Evolutionary conservation across 2,329 filamentous ascomycete genomes (phyloP).

Genomic region (Aspergillus neoniger): DNA sequence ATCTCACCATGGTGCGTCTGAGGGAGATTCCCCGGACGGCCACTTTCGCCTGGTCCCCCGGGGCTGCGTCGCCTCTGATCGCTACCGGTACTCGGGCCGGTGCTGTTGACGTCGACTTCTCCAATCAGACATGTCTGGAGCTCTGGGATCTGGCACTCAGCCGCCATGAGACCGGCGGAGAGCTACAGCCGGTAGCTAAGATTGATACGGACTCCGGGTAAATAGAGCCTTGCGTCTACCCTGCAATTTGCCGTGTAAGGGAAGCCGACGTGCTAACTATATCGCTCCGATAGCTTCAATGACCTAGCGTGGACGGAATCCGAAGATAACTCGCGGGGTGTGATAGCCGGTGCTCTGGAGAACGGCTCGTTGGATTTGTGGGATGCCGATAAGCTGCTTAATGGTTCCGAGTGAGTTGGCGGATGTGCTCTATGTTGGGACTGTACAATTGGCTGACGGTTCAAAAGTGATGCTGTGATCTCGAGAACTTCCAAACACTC

Average conservation of each 20-base stretch:
- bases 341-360: slow-evolving; percentile 93
- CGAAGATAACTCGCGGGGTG: slow-evolving; percentile 75
- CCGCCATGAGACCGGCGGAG: slow-evolving; percentile 70
- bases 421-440: neutral
- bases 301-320: slow-evolving; percentile 93
- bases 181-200: slow-evolving; percentile 82
- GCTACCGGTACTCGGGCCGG: slow-evolving; percentile 94
- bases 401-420: slow-evolving; percentile 51
- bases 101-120: slow-evolving; percentile 95
- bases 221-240: neutral
- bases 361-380: slow-evolving; percentile 91
- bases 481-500: slow-evolving; percentile 87
- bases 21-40: slow-evolving; percentile 96
- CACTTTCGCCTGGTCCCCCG: slow-evolving; percentile 94
- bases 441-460: slow-evolving; percentile 20
- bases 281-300: slow-evolving; percentile 71
- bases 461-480: slow-evolving; percentile 69
- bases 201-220: slow-evolving; percentile 88
- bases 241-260: neutral
- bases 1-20: slow-evolving; percentile 79
- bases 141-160: slow-evolving; percentile 92
- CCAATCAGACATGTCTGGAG: slow-evolving; percentile 93
- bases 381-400: slow-evolving; percentile 74
- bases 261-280: slow-evolving; percentile 25
- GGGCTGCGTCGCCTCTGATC: slow-evolving; percentile 73